A percentile compares a stretch with the other conserved stretches of the same genome.
Evolutionary conservation across 306 rosid species (phyloP).

Genomic region (Macrotyloma uniflorum): DNA sequence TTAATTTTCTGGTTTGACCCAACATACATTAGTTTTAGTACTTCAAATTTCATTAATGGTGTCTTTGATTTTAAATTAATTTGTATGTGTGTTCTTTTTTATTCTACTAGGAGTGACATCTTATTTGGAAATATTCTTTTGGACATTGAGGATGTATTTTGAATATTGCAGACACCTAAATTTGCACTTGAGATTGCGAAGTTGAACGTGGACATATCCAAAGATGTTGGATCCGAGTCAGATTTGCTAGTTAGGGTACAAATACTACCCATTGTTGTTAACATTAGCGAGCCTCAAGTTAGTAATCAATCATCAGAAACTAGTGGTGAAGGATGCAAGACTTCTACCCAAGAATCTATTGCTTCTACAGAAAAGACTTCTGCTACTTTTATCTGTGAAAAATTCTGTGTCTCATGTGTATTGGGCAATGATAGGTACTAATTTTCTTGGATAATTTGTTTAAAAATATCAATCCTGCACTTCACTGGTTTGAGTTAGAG

Average conservation of each 20-base stretch:
- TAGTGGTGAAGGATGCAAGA: conserved; percentile 54
- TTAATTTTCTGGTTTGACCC: conserved; percentile 5
- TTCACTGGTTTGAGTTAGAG: conserved; percentile 19
- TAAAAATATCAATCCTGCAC: conserved; percentile 25
- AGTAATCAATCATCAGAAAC: conserved; percentile 59
- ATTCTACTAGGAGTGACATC: conserved; percentile 10
- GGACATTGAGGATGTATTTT: conserved; percentile 37
- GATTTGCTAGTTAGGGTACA: conserved; percentile 66
- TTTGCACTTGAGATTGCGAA: conserved; percentile 66
- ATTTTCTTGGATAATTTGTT: conserved; percentile 27
- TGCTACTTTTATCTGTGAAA: conserved; percentile 65
- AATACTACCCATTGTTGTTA: conserved; percentile 64
- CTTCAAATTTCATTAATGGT: not conserved
- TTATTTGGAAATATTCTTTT: conserved; percentile 24
- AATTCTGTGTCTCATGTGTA: conserved; percentile 68
- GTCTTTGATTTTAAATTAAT: not conserved
- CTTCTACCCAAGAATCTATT: conserved; percentile 58
- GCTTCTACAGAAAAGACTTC: conserved; percentile 55
- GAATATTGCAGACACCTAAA: conserved; percentile 80
- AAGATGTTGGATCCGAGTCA: conserved; percentile 55
- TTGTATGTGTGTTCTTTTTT: conserved; percentile 18
- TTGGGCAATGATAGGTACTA: conserved; percentile 84
- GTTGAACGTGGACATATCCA: conserved; percentile 71
- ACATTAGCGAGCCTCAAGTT: conserved; percentile 57
- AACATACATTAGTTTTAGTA: conserved; percentile 5